These are phyloP conservation scores for Arthrobotrys sinensis DNA, from an alignment of 2,329 filamentous ascomycete genomes.

Conservation along the genomic window DNA sequence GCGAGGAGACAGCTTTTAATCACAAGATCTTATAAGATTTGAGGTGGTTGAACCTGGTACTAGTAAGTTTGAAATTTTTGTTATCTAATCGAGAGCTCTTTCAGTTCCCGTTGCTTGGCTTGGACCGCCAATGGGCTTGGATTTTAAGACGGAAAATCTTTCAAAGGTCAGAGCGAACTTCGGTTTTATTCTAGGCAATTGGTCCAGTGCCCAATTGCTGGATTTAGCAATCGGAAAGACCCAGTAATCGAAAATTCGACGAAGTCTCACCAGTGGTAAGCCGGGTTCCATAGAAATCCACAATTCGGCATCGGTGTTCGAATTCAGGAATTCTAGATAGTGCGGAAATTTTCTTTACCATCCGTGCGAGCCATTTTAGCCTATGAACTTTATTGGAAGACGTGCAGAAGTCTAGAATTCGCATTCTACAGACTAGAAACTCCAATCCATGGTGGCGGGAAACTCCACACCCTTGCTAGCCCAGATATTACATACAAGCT, in stretches of 20 bases:
- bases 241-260: neutral
- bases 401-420: conserved; percentile 10
- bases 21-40: conserved; percentile 24
- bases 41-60: neutral
- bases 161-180: neutral
- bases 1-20: conserved; percentile 10
- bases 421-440: neutral
- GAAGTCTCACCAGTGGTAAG: conserved; percentile 6
- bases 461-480: conserved; percentile 2
- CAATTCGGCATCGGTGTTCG: too few relatives aligned
- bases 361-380: neutral
- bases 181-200: neutral
- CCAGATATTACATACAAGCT: too few relatives aligned
- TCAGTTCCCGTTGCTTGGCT: conserved; percentile 4
- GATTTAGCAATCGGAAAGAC: neutral
- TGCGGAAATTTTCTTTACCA: neutral
- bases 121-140: neutral
- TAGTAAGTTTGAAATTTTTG: conserved; percentile 15
- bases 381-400: neutral
- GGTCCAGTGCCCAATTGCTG: conserved; percentile 16
- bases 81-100: conserved; percentile 29
- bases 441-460: conserved; percentile 4
- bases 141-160: neutral
- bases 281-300: neutral
- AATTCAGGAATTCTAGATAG: too few relatives aligned